Evolutionary conservation across 495 filamentous ascomycete genomes (phyloP), one percentile per base, ranked within the genome.

Genomic region (Filosporella fistucella): DNA sequence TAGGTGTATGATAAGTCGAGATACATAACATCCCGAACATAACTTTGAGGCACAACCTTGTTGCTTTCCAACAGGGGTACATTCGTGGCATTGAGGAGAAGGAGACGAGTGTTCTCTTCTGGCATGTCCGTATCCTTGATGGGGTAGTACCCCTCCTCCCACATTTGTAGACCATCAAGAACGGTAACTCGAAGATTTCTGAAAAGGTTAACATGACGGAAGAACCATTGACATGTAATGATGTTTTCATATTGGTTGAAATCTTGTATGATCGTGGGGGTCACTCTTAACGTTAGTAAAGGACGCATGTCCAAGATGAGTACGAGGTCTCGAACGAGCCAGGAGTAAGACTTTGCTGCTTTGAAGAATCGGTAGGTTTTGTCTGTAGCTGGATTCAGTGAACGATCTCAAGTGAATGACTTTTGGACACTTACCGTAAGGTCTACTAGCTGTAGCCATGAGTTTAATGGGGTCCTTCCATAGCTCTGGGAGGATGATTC

Each of bases 1-100:
- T 8, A 22, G 12, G 49, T 56, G 36, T 41, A 42, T 21, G 56
- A 59, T 2, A 59, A 16, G 23, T 59, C 53, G 13, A 59, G 45
- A 30, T 39, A 59, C 29, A 55, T 42, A 5, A 59, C 6, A 28
- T 43, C 37, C 12, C 35, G n/a, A n/a, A n/a, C 35, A 21, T 4
- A 9, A 5, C 9, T 22, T 5, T 9, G n/a, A 7, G 16, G 3
- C n/a, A 3, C 35, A 21, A 38, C 4, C 8, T 16, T 20, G 9
- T 22, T 21, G 10, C 17, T 7, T 22, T 9, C 35, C 10, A 21
- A 16, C 3, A 38, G 10, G 23, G 10, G 17, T 21, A 38, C 16
- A 6, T 21, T 21, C n/a, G 3, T 16, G 23, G 10, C 21, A 25
- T 22, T 25, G 28, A 28, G 21, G 1, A 39, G 35, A 13, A 42